phyloP scores from a whole-genome alignment of 306 rosid genomes.

The Spatholobus suberectus region DNA sequence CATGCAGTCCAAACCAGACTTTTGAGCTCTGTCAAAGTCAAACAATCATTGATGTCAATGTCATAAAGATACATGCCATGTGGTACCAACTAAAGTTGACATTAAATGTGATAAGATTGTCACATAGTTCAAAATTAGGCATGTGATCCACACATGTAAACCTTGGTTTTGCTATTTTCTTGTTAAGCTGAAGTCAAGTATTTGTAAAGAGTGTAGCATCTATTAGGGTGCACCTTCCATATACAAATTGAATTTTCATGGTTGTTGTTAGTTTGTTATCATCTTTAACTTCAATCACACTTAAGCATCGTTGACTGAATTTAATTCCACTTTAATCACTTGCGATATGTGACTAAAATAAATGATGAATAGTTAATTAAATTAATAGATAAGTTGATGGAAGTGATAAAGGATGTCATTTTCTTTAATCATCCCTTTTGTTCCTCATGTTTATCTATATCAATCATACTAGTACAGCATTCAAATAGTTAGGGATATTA shows the following conservation, averaged over 20 bases:
- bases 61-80: neutral
- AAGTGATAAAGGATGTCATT: neutral
- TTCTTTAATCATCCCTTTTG: neutral
- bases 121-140: neutral
- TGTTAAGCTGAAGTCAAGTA: neutral
- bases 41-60: neutral
- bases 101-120: neutral
- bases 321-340: neutral
- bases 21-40: conserved; percentile 51
- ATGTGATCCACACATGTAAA: neutral
- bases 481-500: neutral
- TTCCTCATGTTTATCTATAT: neutral
- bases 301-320: neutral
- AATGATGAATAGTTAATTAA: neutral
- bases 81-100: too few relatives aligned
- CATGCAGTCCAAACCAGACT: conserved; percentile 49
- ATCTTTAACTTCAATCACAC: neutral
- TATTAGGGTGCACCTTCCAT: neutral
- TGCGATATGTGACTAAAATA: neutral
- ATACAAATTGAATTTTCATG: neutral
- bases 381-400: neutral
- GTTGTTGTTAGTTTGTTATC: neutral
- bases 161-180: neutral
- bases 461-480: neutral
- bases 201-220: neutral